Conservation (phyloP, 768 basidiomycete genomes). For the Suillus subluteus region DNA sequence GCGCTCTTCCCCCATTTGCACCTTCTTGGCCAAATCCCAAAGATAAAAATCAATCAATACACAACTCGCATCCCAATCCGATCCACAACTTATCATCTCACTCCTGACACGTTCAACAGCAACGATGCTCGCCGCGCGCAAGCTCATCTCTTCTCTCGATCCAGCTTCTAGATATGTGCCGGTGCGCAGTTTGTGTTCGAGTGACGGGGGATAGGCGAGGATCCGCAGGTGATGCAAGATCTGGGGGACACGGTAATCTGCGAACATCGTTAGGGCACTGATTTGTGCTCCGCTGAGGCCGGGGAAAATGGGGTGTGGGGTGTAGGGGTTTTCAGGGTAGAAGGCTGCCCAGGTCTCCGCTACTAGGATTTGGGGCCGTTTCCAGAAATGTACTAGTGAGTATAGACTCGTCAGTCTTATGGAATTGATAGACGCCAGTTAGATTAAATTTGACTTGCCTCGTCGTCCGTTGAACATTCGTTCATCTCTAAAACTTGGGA, state of each 20-base stretch:
- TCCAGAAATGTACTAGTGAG: constrained; percentile 77
- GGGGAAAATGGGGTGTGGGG: constrained; percentile 76
- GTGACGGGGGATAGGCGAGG: constrained; percentile 66
- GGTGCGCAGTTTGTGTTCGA: constrained; percentile 53
- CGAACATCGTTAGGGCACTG: constrained; percentile 86
- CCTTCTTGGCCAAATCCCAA: constrained; percentile 83
- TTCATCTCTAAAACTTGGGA: constrained; percentile 81
- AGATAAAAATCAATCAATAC: constrained; percentile 91
- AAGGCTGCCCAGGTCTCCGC: constrained; percentile 94
- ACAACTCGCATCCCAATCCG: constrained; percentile 52
- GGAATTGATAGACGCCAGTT: neutral
- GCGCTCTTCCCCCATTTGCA: constrained; percentile 64
- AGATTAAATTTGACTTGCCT: constrained; percentile 17
- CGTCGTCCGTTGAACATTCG: constrained; percentile 55
- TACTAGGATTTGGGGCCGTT: constrained; percentile 88
- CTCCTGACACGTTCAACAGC: constrained; percentile 76
- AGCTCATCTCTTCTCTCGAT: constrained; percentile 70
- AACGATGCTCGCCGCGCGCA: constrained; percentile 80
- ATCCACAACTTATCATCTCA: constrained; percentile 45
- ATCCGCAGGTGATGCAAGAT: constrained; percentile 84
- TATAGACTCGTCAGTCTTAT: neutral
- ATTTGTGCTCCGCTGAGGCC: constrained; percentile 58
- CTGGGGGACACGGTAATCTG: constrained; percentile 91
- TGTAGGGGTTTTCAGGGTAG: constrained; percentile 55
- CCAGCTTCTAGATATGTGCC: constrained; percentile 55